A percentile compares a stretch with the other conserved stretches of the same genome.
Evolutionary conservation across 352 stramenopile genomes (phyloP).

Genomic region (Elongisporangium anandrum): DNA sequence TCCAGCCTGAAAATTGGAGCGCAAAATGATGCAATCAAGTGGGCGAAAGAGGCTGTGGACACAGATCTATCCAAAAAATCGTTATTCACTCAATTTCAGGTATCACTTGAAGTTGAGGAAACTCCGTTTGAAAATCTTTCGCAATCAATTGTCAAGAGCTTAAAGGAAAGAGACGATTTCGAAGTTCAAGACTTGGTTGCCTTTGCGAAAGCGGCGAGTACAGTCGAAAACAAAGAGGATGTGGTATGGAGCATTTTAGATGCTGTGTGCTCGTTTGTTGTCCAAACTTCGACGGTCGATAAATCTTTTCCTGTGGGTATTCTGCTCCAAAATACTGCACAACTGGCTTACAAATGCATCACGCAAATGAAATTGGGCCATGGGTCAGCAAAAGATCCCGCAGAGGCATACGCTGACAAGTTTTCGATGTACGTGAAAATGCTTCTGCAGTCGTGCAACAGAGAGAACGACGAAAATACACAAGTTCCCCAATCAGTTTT

Average conservation of each 20-base stretch:
- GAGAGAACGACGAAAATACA: conserved; percentile 1
- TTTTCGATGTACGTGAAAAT: conserved; percentile 38
- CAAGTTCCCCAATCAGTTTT: conserved; percentile 39
- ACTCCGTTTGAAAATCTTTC: conserved; percentile 10
- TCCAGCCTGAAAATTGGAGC: conserved; percentile 33
- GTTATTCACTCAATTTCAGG: conserved; percentile 51
- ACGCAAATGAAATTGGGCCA: conserved; percentile 4
- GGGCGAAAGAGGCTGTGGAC: conserved; percentile 40
- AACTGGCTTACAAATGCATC: conserved; percentile 38
- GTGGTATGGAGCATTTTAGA: conserved; percentile 48
- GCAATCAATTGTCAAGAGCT: conserved; percentile 19
- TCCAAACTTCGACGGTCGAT: not conserved
- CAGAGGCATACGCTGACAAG: conserved; percentile 21
- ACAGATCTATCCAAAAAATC: conserved; percentile 58
- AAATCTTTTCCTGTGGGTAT: conserved; percentile 25
- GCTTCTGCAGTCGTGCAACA: conserved; percentile 26
- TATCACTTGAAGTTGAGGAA: conserved; percentile 15
- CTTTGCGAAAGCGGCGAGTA: conserved; percentile 36
- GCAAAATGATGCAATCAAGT: conserved; percentile 23
- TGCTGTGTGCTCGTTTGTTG: conserved; percentile 28
- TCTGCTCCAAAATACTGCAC: conserved; percentile 65
- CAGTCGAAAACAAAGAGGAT: conserved; percentile 22
- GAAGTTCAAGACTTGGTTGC: conserved; percentile 53
- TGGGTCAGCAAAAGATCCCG: conserved; percentile 2
- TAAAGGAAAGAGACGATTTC: conserved; percentile 60